These are phyloP conservation scores for Urochloa ruziziensis DNA, from an alignment of 176 grass and related monocot genomes.

Conservation along the genomic window DNA sequence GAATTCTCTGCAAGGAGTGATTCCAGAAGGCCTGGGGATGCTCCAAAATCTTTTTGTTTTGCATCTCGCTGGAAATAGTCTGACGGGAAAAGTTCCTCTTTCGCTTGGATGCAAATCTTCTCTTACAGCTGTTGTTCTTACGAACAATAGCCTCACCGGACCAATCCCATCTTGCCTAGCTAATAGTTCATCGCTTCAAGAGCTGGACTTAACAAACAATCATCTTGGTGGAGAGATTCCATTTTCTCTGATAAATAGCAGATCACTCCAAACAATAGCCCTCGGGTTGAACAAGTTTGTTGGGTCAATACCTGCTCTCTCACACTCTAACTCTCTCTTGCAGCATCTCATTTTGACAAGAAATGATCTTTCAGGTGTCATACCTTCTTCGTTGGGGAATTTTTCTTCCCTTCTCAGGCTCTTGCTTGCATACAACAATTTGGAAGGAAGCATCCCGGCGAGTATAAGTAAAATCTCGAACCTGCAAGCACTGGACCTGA, in stretches of 20 bases:
- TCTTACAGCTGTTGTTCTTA: conserved; percentile 10
- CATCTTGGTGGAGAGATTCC: conserved; percentile 23
- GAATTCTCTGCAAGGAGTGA: conserved; percentile 21
- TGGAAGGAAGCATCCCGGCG: conserved; percentile 25
- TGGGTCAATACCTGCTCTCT: background rate
- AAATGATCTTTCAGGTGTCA: conserved; percentile 31
- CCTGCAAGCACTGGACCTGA: conserved; percentile 7
- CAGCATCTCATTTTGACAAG: background rate
- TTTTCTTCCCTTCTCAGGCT: conserved; percentile 3
- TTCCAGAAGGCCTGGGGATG: conserved; percentile 3
- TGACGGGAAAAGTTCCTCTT: conserved; percentile 18
- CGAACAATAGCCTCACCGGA: conserved; percentile 24
- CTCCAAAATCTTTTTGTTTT: conserved; percentile 24
- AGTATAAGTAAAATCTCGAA: background rate
- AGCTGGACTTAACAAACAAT: conserved; percentile 8
- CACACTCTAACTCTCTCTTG: background rate
- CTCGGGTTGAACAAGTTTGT: background rate
- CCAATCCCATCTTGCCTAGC: background rate
- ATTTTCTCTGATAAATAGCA: background rate
- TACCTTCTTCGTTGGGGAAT: conserved; percentile 38
- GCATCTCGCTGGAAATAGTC: background rate
- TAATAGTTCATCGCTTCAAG: background rate
- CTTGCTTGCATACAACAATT: conserved; percentile 6
- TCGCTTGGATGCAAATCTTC: conserved; percentile 4
- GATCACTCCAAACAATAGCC: background rate